Conservation (phyloP, 169 alveolate species). For the Plasmodium cynomolgi region DNA sequence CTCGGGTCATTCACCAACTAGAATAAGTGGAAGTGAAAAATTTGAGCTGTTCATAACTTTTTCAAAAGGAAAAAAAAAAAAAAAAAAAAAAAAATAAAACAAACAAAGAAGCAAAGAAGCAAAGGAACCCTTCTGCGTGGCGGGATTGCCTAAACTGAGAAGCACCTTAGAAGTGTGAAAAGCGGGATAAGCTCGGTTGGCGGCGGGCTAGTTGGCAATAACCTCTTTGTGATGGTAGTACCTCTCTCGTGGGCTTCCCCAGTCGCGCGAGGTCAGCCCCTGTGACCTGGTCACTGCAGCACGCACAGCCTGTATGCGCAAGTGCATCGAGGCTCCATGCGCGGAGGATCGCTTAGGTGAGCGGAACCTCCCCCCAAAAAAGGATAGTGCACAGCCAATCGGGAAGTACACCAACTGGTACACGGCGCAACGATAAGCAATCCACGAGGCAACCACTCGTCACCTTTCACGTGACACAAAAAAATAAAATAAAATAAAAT, state of each 20-base stretch:
- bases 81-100: too few species aligned
- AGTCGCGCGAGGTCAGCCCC: background rate
- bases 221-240: background rate
- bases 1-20: background rate
- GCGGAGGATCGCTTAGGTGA: background rate
- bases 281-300: background rate
- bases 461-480: background rate
- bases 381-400: background rate
- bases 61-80: too few species aligned
- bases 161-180: background rate
- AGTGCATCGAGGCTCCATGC: background rate
- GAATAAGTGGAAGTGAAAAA: background rate
- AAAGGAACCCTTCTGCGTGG: background rate
- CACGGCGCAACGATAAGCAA: background rate
- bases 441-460: background rate
- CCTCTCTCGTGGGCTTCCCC: background rate
- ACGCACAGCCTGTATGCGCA: background rate
- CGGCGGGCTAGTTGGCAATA: background rate
- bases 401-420: background rate
- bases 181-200: background rate
- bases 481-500: too few species aligned
- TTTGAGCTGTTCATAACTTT: background rate
- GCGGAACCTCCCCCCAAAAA: background rate
- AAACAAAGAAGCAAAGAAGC: too few species aligned
- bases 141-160: background rate